Evolutionary conservation across 345 rosid species (phyloP), one percentile per base, ranked within the genome.

Genomic region (Noccaea bulbosa): DNA sequence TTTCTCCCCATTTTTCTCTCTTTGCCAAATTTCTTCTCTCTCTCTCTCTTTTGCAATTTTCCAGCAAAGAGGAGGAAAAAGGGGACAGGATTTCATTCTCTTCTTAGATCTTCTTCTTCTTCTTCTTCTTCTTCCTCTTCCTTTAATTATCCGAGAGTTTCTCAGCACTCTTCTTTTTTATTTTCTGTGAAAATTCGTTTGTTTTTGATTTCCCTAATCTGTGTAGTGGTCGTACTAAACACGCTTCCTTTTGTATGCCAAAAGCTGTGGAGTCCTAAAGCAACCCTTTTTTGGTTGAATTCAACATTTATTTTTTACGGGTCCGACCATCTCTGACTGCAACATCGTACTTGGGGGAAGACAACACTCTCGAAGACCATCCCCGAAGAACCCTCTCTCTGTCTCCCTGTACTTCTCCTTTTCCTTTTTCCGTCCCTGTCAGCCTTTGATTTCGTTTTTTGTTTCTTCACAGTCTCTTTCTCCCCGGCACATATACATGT

Each of bases 241-340:
- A 69, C 79, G 79, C 79, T 56, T 57, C 66, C 67, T 76, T 58
- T 59, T 53, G 71, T 55, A 5, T 38, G 65, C 48, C 48, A 54
- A 62, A 65, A 57, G 67, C 77, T 17, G 71, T 60, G 50, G 64
- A 67, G 53, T 74, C 78, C 59, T 73, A 17, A 66, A 67, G 1
- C 62, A 38, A 24, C 55, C 33, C 8, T 49, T 33, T 27, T 56
- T 67, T 58, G 39, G 34, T 74, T 73, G 53, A 57, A 65, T 57
- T 65, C 75, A 52, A 62, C 55, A 11, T 14, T 45, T 12, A 17
- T 30, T 17, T 20, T 35, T 51, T 54, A 1, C 37, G 12, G 73
- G 54, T 74, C 78, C 73, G 73, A 74, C 78, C 78, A 60, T 45
- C 63, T 67, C 73, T 24, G 27, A 24, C 27, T 74, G 78, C 73